Conservation (phyloP, 257 asterid genomes). For the Solanum lycopersicoides region DNA sequence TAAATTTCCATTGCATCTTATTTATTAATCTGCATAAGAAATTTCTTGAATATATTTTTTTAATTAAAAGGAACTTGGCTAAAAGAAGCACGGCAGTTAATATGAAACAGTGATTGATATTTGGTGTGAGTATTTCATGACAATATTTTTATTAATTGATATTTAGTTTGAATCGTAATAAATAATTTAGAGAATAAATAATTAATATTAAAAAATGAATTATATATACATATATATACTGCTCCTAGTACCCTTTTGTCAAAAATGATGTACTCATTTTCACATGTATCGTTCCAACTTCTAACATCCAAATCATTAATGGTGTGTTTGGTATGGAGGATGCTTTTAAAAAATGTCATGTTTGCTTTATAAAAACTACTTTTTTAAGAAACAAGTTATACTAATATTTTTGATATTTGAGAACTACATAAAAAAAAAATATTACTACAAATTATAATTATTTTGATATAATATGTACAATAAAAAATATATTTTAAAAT, state of each 20-base stretch:
- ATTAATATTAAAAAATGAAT: background rate
- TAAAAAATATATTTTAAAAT: no score
- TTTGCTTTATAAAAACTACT: rapidly evolving
- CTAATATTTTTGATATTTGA: background rate
- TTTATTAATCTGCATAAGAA: no score
- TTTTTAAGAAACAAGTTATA: no score
- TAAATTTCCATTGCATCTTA: background rate
- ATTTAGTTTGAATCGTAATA: background rate
- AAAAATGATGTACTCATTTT: background rate
- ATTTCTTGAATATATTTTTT: background rate
- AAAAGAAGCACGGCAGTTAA: background rate
- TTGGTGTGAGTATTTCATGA: background rate
- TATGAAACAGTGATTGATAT: background rate
- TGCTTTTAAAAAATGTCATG: background rate
- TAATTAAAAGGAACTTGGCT: background rate
- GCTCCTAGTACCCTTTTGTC: background rate
- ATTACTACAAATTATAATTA: no score
- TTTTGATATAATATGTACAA: no score
- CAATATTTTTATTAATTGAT: background rate
- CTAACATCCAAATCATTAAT: background rate
- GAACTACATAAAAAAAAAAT: background rate
- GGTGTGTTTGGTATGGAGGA: background rate
- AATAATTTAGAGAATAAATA: background rate
- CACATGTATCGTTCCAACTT: background rate
- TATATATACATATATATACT: no score